phyloP scores from a whole-genome alignment of 2,329 filamentous ascomycete species.

The Sclerotinia borealis region DNA sequence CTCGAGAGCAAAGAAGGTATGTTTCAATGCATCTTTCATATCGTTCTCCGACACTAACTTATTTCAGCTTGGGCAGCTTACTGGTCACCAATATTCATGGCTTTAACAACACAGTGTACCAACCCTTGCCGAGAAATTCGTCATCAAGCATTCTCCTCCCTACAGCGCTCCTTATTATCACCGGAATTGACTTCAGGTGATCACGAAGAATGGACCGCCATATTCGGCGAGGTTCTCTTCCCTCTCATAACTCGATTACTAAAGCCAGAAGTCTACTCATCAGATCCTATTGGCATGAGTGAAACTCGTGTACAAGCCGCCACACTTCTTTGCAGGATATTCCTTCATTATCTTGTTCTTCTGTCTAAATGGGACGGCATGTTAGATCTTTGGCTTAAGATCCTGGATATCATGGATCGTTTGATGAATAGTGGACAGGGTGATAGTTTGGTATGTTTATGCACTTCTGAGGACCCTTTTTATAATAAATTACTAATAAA shows the following conservation, averaged over 20 bases:
- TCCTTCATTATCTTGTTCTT: conserved; percentile 84
- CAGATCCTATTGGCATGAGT: conserved; percentile 87
- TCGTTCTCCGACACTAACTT: neutral
- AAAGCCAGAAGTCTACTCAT: conserved; percentile 91
- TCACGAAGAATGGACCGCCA: conserved; percentile 88
- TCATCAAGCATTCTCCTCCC: conserved; percentile 76
- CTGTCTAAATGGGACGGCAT: conserved; percentile 83
- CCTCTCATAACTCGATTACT: conserved; percentile 80
- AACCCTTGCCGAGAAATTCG: conserved; percentile 93
- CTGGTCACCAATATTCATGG: conserved; percentile 91
- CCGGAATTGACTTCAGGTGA: conserved; percentile 77
- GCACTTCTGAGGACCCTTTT: neutral
- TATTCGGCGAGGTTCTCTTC: conserved; percentile 91
- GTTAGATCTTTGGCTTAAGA: conserved; percentile 85
- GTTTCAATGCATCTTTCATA: neutral
- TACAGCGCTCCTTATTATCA: conserved; percentile 81
- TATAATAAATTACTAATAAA: conserved; percentile 13
- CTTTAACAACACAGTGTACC: conserved; percentile 81
- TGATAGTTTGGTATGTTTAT: conserved; percentile 69
- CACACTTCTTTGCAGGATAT: conserved; percentile 89
- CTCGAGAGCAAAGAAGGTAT: conserved; percentile 68
- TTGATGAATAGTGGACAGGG: conserved; percentile 94
- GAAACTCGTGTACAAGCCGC: conserved; percentile 90
- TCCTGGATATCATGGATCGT: conserved; percentile 90
- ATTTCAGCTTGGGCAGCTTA: conserved; percentile 81